A percentile compares a stretch with the other conserved stretches of the same genome.
Conservation (phyloP, 163 green algal species). For the Coccomyxa subellipsoidea region DNA sequence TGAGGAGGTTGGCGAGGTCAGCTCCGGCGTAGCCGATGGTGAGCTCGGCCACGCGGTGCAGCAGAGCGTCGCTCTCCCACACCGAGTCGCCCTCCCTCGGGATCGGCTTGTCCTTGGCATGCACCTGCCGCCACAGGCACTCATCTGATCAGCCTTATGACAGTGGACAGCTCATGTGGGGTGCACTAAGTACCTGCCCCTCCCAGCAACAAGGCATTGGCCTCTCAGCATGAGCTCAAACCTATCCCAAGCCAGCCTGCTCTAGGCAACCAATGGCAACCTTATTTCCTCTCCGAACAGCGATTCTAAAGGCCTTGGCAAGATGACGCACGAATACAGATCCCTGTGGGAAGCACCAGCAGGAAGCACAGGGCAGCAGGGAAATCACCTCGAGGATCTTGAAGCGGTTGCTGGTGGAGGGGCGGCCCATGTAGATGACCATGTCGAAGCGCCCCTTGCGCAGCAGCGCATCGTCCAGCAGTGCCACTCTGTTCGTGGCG, state of each 20-base stretch:
- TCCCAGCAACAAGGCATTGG: too few relatives aligned
- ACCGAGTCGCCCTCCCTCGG: slow-evolving; percentile 24
- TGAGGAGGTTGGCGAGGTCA: slow-evolving; percentile 85
- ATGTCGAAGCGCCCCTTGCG: slow-evolving; percentile 57
- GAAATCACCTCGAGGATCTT: slow-evolving; percentile 56
- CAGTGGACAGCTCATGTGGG: too few relatives aligned
- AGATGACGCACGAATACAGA: neutral
- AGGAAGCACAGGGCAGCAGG: neutral
- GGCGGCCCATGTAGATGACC: slow-evolving; percentile 58
- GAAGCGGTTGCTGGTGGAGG: slow-evolving; percentile 45
- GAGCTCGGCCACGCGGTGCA: slow-evolving; percentile 48
- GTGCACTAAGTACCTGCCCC: too few relatives aligned
- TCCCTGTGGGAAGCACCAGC: neutral
- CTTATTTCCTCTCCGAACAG: too few relatives aligned
- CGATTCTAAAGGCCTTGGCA: neutral
- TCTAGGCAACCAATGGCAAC: too few relatives aligned
- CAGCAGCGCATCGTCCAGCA: slow-evolving; percentile 74
- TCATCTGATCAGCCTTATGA: too few relatives aligned
- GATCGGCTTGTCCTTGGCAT: slow-evolving; percentile 59
- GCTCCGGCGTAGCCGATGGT: slow-evolving; percentile 69
- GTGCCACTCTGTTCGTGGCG: slow-evolving; percentile 76
- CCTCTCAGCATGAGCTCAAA: too few relatives aligned
- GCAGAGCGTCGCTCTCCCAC: slow-evolving; percentile 38
- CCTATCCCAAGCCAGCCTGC: too few relatives aligned
- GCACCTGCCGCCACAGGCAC: slow-evolving; percentile 56